Conservation (phyloP, 1,139 yeast species). For the Saccharomycopsis hybrid region DNA sequence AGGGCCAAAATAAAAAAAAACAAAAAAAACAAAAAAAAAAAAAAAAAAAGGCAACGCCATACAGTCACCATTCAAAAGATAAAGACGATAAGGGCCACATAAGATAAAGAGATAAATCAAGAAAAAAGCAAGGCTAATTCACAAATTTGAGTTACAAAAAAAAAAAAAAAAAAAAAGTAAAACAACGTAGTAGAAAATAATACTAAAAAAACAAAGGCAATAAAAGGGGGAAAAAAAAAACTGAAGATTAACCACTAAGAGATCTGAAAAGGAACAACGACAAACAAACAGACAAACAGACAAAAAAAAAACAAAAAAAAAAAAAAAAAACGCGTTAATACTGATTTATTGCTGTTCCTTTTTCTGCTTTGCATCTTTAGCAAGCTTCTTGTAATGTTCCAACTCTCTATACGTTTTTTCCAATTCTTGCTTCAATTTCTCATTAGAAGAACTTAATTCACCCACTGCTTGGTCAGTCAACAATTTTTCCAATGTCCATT, state of each 20-base stretch:
- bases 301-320: slow-evolving; percentile 24
- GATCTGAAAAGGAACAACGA: not conserved
- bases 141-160: not conserved
- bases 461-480: slow-evolving; percentile 87
- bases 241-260: not conserved
- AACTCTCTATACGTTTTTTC: slow-evolving; percentile 92
- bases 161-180: too few species aligned
- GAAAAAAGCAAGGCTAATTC: not conserved
- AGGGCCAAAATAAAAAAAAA: too few species aligned
- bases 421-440: slow-evolving; percentile 69
- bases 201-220: too few species aligned
- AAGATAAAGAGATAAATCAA: too few species aligned
- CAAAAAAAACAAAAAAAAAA: not conserved
- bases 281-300: not conserved
- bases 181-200: too few species aligned
- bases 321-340: not conserved
- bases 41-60: too few species aligned
- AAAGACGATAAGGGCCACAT: too few species aligned
- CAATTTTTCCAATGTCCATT: slow-evolving; percentile 89
- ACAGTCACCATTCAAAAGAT: too few species aligned
- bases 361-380: slow-evolving; percentile 13
- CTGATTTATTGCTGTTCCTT: not conserved
- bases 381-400: slow-evolving; percentile 65
- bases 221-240: too few species aligned
- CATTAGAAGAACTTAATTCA: slow-evolving; percentile 71